Evolutionary conservation across 116 monocot species (phyloP).

Genomic region (Iris pallida): DNA sequence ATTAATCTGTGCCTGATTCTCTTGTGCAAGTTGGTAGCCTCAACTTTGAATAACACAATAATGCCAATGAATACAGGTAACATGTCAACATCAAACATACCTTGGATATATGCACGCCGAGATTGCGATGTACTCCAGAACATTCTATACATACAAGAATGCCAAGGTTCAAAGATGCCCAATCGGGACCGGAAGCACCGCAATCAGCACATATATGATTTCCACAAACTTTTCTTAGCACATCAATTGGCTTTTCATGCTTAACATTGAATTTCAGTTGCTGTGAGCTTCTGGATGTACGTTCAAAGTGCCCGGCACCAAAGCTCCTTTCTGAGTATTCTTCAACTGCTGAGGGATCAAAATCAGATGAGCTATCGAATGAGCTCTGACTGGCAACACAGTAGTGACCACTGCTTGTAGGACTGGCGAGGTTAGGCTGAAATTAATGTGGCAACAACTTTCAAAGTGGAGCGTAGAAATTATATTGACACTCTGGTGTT

Average conservation of each 20-base stretch:
- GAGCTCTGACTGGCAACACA: slow-evolving; percentile 76
- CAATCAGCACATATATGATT: slow-evolving; percentile 96
- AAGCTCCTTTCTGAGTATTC: slow-evolving; percentile 44
- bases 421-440: slow-evolving; percentile 64
- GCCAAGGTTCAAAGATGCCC: slow-evolving; percentile 98
- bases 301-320: slow-evolving; percentile 48
- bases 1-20: too few relatives aligned
- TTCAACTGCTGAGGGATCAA: slow-evolving; percentile 70
- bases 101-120: slow-evolving; percentile 99
- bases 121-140: slow-evolving; percentile 99
- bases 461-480: slow-evolving; percentile 1
- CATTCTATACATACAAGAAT: slow-evolving; percentile 98
- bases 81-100: slow-evolving; percentile 22
- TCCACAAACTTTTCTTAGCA: slow-evolving; percentile 77
- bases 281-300: slow-evolving; percentile 49
- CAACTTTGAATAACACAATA: too few relatives aligned
- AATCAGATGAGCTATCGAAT: slow-evolving; percentile 69
- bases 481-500: slow-evolving; percentile 3
- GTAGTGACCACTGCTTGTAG: slow-evolving; percentile 58
- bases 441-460: slow-evolving; percentile 7
- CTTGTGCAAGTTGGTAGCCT: too few relatives aligned
- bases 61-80: too few relatives aligned
- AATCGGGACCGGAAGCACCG: slow-evolving; percentile 89
- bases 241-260: slow-evolving; percentile 85
- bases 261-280: slow-evolving; percentile 49